phyloP scores from a whole-genome alignment of 768 basidiomycete genomes.

The Pleurotus ostreatus region DNA sequence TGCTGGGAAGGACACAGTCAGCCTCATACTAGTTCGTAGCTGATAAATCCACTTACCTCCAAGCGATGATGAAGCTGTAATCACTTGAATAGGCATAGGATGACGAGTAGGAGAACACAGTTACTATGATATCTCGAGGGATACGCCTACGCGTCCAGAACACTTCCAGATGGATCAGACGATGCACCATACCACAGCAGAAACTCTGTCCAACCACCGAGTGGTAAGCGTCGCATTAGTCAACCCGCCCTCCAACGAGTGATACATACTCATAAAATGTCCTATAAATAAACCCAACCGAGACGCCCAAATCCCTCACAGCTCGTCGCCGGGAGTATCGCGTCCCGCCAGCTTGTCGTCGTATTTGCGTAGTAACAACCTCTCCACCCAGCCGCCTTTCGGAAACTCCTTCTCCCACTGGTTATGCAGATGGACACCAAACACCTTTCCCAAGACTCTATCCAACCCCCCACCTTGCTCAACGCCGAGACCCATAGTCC shows the following conservation, averaged over 20 bases:
- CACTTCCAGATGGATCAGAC: no score
- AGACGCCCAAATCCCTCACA: background rate
- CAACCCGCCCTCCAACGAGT: background rate
- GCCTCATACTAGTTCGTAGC: no score
- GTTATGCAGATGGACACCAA: conserved; percentile 91
- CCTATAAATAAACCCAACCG: background rate
- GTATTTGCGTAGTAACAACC: conserved; percentile 66
- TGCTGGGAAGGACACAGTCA: no score
- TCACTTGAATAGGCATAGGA: no score
- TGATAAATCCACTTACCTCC: no score
- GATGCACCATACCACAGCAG: no score
- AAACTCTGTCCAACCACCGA: no score
- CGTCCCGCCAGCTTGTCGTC: conserved; percentile 32
- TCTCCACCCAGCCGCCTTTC: conserved; percentile 79
- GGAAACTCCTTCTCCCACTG: conserved; percentile 93
- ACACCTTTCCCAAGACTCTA: conserved; percentile 60
- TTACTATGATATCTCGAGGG: no score
- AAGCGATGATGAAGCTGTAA: no score
- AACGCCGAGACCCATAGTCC: conserved; percentile 63
- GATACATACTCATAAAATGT: conserved; percentile 3
- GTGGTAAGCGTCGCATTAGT: background rate
- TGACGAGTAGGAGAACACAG: no score
- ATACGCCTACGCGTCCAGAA: no score
- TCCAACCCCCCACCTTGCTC: conserved; percentile 64
- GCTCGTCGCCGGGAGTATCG: conserved; percentile 4